phyloP scores from a whole-genome alignment of 768 basidiomycete genomes.

The Rossbeevera mucosa region DNA sequence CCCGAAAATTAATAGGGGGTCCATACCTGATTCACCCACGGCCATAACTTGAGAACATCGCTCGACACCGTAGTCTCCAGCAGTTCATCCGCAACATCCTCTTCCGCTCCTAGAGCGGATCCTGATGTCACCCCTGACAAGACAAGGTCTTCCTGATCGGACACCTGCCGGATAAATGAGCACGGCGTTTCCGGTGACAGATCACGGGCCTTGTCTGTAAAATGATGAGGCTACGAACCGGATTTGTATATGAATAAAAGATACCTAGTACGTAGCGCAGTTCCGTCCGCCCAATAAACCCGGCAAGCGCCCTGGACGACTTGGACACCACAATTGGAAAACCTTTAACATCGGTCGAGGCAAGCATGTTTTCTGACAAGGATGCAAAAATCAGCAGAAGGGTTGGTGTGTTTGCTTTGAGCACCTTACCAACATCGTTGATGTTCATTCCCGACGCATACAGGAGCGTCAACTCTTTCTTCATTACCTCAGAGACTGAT shows the following conservation, averaged over 20 bases:
- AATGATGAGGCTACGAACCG: not conserved
- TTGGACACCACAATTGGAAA: slow-evolving; percentile 81
- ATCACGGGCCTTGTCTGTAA: slow-evolving; percentile 66
- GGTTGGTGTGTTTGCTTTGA: not conserved
- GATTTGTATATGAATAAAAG: not conserved
- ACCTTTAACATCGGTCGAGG: slow-evolving; percentile 75
- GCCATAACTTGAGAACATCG: slow-evolving; percentile 65
- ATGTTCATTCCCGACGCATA: slow-evolving; percentile 73
- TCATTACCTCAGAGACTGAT: slow-evolving; percentile 88
- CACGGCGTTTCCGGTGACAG: slow-evolving; percentile 65
- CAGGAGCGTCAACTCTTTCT: slow-evolving; percentile 69
- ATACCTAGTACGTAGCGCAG: slow-evolving; percentile 82
- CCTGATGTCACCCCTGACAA: slow-evolving; percentile 41
- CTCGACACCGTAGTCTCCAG: slow-evolving; percentile 56
- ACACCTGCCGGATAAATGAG: slow-evolving; percentile 53
- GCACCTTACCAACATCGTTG: slow-evolving; percentile 66
- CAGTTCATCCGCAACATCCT: slow-evolving; percentile 62
- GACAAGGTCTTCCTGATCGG: slow-evolving; percentile 49
- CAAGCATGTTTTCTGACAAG: slow-evolving; percentile 61
- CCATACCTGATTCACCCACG: slow-evolving; percentile 91
- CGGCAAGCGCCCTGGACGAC: slow-evolving; percentile 58
- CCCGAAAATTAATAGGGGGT: not conserved
- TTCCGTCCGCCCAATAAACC: slow-evolving; percentile 87
- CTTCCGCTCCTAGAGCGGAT: slow-evolving; percentile 56
- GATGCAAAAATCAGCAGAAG: slow-evolving; percentile 2